Percentiles rank a stretch among this genome's conserved stretches.
phyloP scores from a whole-genome alignment of 305 asterid genomes.

The Fraxinus platypoda region DNA sequence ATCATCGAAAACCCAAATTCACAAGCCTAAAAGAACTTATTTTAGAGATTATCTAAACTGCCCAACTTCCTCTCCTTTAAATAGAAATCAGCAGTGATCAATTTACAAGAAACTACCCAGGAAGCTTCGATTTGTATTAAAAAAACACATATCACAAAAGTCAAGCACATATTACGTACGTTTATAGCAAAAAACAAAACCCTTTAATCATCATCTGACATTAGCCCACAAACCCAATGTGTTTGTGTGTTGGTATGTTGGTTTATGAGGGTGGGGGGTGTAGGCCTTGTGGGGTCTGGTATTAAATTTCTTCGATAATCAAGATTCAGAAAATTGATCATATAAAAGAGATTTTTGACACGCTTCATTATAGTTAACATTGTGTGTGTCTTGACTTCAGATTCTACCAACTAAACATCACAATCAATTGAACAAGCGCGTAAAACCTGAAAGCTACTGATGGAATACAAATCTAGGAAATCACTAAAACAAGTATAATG shows the following conservation, averaged over 20 bases:
- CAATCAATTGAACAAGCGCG: slow-evolving; percentile 34
- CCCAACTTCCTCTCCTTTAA: slow-evolving; percentile 26
- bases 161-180: slow-evolving; percentile 33
- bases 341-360: slow-evolving; percentile 1
- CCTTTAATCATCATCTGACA: slow-evolving; percentile 8
- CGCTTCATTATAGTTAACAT: background rate
- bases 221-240: slow-evolving; percentile 31
- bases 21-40: slow-evolving; percentile 8
- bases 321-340: background rate
- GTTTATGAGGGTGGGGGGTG: background rate
- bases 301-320: background rate
- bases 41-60: slow-evolving; percentile 23
- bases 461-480: slow-evolving; percentile 18
- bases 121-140: slow-evolving; percentile 44
- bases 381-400: background rate
- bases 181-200: slow-evolving; percentile 19
- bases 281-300: background rate
- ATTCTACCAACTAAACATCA: background rate
- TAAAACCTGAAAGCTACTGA: slow-evolving; percentile 28
- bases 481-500: background rate
- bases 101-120: slow-evolving; percentile 40
- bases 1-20: slow-evolving; percentile 48
- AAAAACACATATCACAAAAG: slow-evolving; percentile 38
- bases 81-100: background rate
- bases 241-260: slow-evolving; percentile 22